Percentiles rank a stretch among this genome's conserved stretches.
Conservation (phyloP, 1,284 basidiomycete genomes). For the Cutaneotrichosporon sp. region DNA sequence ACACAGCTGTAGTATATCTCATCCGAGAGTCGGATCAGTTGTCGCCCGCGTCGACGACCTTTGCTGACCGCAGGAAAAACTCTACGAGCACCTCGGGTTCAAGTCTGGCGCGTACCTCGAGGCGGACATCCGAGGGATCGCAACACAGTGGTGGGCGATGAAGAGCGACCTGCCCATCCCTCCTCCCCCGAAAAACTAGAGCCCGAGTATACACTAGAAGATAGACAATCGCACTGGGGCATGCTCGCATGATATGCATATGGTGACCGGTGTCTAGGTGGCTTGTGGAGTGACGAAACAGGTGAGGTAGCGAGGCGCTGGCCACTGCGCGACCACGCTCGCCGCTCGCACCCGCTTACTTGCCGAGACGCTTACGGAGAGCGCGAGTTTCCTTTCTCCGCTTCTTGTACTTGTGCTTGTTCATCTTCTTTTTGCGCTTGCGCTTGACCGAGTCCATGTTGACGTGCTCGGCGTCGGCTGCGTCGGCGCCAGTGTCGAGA, state of each 20-base stretch:
- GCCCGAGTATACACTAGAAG: too few relatives aligned
- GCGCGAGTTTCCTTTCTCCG: constrained; percentile 54
- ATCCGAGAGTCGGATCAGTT: too few relatives aligned
- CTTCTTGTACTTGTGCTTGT: constrained; percentile 55
- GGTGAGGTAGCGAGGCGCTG: too few relatives aligned
- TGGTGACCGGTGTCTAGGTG: constrained; percentile 1
- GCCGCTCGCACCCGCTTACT: constrained; percentile 11
- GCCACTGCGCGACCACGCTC: too few relatives aligned
- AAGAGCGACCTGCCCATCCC: background rate
- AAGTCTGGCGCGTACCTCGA: constrained; percentile 1
- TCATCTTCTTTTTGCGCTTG: constrained; percentile 44
- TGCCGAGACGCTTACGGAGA: constrained; percentile 27
- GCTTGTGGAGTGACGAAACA: too few relatives aligned
- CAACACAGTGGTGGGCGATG: constrained; percentile 9
- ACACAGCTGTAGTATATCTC: too few relatives aligned
- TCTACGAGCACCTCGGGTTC: constrained; percentile 8
- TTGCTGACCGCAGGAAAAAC: background rate
- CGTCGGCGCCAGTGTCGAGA: constrained; percentile 4
- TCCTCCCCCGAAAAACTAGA: background rate
- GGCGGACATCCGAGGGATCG: background rate
- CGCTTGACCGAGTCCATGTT: constrained; percentile 38
- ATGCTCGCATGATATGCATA: constrained; percentile 10
- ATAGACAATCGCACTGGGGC: background rate
- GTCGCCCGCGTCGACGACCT: too few relatives aligned
- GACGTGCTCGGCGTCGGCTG: constrained; percentile 11